Evolutionary conservation across 1,284 basidiomycete genomes (phyloP), one percentile per base, ranked within the genome.

Genomic region (Ceratobasidium sp.): DNA sequence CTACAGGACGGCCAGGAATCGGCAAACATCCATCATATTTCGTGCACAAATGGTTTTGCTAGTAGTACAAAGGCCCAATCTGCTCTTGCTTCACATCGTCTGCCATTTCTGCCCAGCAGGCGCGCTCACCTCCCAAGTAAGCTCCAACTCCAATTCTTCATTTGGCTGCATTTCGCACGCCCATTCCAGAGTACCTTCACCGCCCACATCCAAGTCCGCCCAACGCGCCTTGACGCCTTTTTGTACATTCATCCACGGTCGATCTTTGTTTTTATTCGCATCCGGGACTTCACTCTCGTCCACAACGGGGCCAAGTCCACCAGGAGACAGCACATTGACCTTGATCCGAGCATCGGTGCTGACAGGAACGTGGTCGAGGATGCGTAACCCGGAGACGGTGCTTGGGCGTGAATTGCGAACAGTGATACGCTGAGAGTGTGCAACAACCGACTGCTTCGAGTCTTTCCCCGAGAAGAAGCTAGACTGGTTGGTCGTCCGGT

Each of bases 311-410:
- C 75, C 80, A n/a, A 80, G 57, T 20, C 62, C 67, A 12, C 69
- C 77, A 1, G 82, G 82, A 18, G 80, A 79, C 7, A 80, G 30
- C 18, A 82, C 60, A 1, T 38, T 52, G 16, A 82, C 81, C 60
- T 80, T 81, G 77, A 82, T 74, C 12, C 69, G 68, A 8, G 59
- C 59, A 57, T 82, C 81, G 44, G 71, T 73, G 52, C 80, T 81
- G 54, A 80, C 65, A 12, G 81, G 81, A 18, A 81, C 77, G 33
- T 80, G 80, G 48, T 81, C 81, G n/a, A 77, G 73, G 7, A 81
- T 69, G 60, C 81, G 57, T 7, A 82, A 68, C 18, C 69, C 54
- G 1, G 64, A 64, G 16, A 81, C 46, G 14, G 59, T 33, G 3
- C 66, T 55, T 20, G 41, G 30, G 14, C 81, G 80, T 0, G 80